Evolutionary conservation across 2,329 filamentous ascomycete genomes (phyloP).

Genomic region (Xenoacremonium recifei): DNA sequence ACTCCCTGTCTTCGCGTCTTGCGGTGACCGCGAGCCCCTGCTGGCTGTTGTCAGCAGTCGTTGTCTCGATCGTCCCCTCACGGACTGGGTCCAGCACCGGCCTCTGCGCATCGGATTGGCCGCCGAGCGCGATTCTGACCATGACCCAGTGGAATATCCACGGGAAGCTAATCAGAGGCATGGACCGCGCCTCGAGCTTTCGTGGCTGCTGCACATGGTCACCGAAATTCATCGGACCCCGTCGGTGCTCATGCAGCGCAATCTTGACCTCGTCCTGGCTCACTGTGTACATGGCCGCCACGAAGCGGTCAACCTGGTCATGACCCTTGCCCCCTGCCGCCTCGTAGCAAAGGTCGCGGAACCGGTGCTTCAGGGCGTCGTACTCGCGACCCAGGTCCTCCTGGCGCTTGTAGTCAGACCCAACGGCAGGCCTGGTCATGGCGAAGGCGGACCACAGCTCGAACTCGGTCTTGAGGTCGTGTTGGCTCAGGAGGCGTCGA

Average conservation of each 20-base stretch:
- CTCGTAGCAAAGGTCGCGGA: conserved; percentile 64
- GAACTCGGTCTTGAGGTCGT: conserved; percentile 82
- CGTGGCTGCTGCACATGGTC: conserved; percentile 24
- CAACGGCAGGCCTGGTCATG: conserved; percentile 68
- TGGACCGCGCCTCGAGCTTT: conserved; percentile 39
- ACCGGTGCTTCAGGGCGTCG: conserved; percentile 64
- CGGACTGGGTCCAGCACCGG: conserved; percentile 13
- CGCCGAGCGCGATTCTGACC: conserved; percentile 30
- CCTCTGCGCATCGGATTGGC: conserved; percentile 20
- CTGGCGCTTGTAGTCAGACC: conserved; percentile 79
- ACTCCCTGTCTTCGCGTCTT: neutral
- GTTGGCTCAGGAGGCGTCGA: conserved; percentile 78
- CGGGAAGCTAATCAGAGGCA: conserved; percentile 89
- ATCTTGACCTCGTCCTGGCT: conserved; percentile 69
- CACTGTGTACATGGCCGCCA: conserved; percentile 84
- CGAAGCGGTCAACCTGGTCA: conserved; percentile 64
- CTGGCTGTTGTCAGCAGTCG: neutral
- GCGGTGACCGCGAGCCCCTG: neutral
- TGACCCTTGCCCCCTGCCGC: conserved; percentile 60
- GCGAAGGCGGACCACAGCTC: conserved; percentile 90
- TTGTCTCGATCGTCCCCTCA: conserved; percentile 2
- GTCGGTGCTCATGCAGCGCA: conserved; percentile 49
- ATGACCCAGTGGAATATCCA: conserved; percentile 78
- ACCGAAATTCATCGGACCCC: conserved; percentile 30
- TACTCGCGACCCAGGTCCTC: conserved; percentile 77